phyloP scores from a whole-genome alignment of 139 green algal species.

The Dunaliella sp. region DNA sequence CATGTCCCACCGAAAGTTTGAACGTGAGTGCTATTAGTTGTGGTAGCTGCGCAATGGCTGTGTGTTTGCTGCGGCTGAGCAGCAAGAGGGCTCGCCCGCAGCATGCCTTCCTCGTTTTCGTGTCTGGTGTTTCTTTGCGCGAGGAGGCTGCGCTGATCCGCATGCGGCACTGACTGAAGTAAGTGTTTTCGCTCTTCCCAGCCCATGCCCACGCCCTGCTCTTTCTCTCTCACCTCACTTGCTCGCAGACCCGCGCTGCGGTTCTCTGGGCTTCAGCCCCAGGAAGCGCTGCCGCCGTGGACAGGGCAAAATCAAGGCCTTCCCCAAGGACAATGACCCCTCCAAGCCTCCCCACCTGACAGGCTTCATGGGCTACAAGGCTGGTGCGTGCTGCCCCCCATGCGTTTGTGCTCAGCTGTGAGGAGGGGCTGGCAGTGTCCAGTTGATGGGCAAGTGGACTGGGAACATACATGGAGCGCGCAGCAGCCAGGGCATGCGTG shows the following conservation, averaged over 20 bases:
- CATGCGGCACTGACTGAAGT: not conserved
- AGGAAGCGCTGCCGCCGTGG: conserved; percentile 96
- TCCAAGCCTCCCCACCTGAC: conserved; percentile 90
- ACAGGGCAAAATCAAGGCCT: conserved; percentile 93
- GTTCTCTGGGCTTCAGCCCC: conserved; percentile 96
- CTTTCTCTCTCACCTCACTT: not conserved
- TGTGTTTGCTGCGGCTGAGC: not conserved
- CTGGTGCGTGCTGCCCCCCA: conserved; percentile 31
- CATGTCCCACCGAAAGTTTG: conserved; percentile 95
- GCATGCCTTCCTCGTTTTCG: not conserved
- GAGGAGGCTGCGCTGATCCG: too few relatives aligned
- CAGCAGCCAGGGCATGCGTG: too few relatives aligned
- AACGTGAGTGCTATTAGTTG: conserved; percentile 82
- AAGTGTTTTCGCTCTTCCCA: not conserved
- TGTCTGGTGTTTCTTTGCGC: not conserved
- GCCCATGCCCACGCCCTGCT: not conserved
- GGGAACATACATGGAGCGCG: too few relatives aligned
- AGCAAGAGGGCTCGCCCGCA: not conserved
- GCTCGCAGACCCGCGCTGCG: conserved; percentile 84
- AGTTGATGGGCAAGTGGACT: too few relatives aligned
- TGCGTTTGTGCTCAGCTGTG: too few relatives aligned
- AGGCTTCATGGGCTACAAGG: conserved; percentile 94
- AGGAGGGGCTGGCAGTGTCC: too few relatives aligned
- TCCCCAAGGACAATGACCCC: conserved; percentile 86
- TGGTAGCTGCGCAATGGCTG: not conserved